Conservation (phyloP, 352 stramenopile species). For the Lagenidium sp. region DNA sequence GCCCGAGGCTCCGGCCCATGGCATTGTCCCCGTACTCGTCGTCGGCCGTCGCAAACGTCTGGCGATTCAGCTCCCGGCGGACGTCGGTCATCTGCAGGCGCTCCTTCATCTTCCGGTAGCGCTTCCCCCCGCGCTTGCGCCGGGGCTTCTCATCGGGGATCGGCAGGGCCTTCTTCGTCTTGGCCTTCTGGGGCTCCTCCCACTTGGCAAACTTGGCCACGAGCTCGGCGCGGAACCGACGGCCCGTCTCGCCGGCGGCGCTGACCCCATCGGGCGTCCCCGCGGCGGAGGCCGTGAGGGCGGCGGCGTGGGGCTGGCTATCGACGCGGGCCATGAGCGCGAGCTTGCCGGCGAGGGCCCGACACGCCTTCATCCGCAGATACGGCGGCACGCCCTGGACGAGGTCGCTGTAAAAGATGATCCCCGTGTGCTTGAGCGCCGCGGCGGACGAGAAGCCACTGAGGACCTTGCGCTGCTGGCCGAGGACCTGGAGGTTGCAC, state of each 20-base stretch:
- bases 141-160: constrained; percentile 93
- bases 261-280: constrained; percentile 78
- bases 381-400: constrained; percentile 87
- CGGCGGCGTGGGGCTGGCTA: constrained; percentile 77
- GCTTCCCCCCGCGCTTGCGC: constrained; percentile 91
- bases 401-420: constrained; percentile 92
- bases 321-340: constrained; percentile 92
- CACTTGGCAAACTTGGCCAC: constrained; percentile 95
- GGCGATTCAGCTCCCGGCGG: constrained; percentile 94
- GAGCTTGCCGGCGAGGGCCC: constrained; percentile 87
- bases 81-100: constrained; percentile 96
- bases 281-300: constrained; percentile 91
- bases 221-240: constrained; percentile 88
- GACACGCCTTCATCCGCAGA: constrained; percentile 92
- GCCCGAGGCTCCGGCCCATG: constrained; percentile 94
- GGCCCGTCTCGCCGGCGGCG: constrained; percentile 51
- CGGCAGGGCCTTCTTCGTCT: constrained; percentile 95
- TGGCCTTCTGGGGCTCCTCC: constrained; percentile 95
- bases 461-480: constrained; percentile 91
- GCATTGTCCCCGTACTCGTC: constrained; percentile 97
- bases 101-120: constrained; percentile 97
- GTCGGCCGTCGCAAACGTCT: constrained; percentile 90
- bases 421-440: constrained; percentile 87
- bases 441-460: constrained; percentile 83
- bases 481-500: constrained; percentile 97